A percentile compares a stretch with the other conserved stretches of the same genome.
Conservation (phyloP, 2,329 filamentous ascomycete species). For the Reticulascus tulasneorum region DNA sequence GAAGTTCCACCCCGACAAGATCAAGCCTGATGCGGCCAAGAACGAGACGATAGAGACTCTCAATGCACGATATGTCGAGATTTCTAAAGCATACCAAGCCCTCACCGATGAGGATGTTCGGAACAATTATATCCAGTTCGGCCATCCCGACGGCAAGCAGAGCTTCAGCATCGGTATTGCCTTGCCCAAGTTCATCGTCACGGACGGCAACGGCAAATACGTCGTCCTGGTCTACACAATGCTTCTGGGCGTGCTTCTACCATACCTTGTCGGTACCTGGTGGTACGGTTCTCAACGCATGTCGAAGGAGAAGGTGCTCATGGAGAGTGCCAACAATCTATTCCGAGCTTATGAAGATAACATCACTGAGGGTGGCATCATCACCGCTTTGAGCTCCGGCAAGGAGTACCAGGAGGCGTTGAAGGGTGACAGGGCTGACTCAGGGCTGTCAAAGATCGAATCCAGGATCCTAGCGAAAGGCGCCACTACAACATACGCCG, state of each 20-base stretch:
- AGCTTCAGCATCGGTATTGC: slow-evolving; percentile 97
- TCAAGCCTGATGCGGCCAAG: slow-evolving; percentile 74
- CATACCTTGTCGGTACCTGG: slow-evolving; percentile 93
- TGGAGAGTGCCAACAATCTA: slow-evolving; percentile 90
- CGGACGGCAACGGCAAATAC: slow-evolving; percentile 93
- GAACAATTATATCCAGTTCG: slow-evolving; percentile 94
- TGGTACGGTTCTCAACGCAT: slow-evolving; percentile 95
- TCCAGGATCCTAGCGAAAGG: slow-evolving; percentile 62
- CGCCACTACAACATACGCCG: slow-evolving; percentile 45
- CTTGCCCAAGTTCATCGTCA: slow-evolving; percentile 86
- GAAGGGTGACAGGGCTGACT: slow-evolving; percentile 73
- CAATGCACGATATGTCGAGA: slow-evolving; percentile 86
- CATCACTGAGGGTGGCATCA: slow-evolving; percentile 74
- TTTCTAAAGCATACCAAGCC: slow-evolving; percentile 97
- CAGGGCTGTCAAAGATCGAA: slow-evolving; percentile 78
- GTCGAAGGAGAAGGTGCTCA: slow-evolving; percentile 89
- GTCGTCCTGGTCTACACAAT: slow-evolving; percentile 85
- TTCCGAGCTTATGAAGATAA: slow-evolving; percentile 90
- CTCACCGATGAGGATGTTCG: slow-evolving; percentile 95
- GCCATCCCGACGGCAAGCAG: slow-evolving; percentile 96
- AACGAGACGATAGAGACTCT: slow-evolving; percentile 85
- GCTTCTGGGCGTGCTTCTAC: slow-evolving; percentile 83
- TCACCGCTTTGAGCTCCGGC: slow-evolving; percentile 77
- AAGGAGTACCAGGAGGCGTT: slow-evolving; percentile 79
- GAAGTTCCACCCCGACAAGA: slow-evolving; percentile 90